These are phyloP conservation scores for Fusarium acutatum DNA, from an alignment of 2,329 filamentous ascomycete genomes.

Conservation along the genomic window DNA sequence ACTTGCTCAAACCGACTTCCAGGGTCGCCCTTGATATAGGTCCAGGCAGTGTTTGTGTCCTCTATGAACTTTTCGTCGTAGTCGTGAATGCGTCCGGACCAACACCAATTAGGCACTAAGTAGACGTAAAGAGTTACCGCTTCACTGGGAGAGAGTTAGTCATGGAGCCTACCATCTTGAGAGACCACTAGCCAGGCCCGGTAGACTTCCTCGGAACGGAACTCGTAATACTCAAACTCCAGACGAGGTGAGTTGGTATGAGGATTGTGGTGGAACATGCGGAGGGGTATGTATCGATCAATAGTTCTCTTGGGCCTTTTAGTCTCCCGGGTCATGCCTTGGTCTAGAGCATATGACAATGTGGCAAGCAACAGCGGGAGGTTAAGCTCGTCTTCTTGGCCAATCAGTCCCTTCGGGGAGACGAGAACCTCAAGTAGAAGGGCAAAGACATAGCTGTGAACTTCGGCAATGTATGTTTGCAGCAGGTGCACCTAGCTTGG, in stretches of 20 bases:
- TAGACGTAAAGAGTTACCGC: conserved; percentile 6
- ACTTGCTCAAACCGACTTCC: not conserved
- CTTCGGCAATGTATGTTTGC: not conserved
- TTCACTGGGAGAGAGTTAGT: not conserved
- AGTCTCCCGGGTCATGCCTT: conserved; percentile 25
- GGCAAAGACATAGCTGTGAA: conserved; percentile 29
- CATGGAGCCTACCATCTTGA: not conserved
- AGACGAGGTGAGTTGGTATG: not conserved
- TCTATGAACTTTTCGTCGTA: not conserved
- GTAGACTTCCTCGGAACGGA: conserved; percentile 39
- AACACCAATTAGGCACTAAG: conserved; percentile 2
- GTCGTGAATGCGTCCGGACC: not conserved
- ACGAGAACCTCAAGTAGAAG: conserved; percentile 31
- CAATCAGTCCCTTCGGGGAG: conserved; percentile 25
- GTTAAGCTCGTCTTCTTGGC: conserved; percentile 33
- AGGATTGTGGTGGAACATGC: conserved; percentile 38
- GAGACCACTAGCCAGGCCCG: conserved; percentile 27
- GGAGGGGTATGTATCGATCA: conserved; percentile 34
- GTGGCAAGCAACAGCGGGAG: conserved; percentile 35
- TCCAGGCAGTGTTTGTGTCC: not conserved
- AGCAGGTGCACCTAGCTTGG: conserved; percentile 17
- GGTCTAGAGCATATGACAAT: conserved; percentile 16
- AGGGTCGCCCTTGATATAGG: not conserved
- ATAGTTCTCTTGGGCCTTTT: conserved; percentile 26
- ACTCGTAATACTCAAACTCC: conserved; percentile 24